Conservation (phyloP, 225 moss, liverwort and hornwort genomes). For the Pseudisothecium myosuroides region DNA sequence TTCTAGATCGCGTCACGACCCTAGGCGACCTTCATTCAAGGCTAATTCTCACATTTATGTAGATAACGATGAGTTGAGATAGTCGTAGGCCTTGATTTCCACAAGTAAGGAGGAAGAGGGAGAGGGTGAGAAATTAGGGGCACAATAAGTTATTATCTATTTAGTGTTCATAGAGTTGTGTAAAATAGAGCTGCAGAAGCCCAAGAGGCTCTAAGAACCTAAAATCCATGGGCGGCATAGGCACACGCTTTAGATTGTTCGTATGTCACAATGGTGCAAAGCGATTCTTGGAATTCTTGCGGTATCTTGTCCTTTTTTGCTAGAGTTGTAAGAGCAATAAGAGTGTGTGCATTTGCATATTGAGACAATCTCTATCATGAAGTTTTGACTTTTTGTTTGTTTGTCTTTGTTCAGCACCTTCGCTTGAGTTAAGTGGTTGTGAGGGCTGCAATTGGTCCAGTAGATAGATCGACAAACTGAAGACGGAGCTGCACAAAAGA, state of each 20-base stretch:
- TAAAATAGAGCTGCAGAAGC: neutral
- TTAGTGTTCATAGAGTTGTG: neutral
- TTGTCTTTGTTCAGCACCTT: neutral
- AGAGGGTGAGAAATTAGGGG: neutral
- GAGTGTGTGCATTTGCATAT: too few species aligned
- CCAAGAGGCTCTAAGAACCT: neutral
- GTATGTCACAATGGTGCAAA: neutral
- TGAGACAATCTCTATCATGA: neutral
- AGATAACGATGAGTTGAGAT: conserved; percentile 26
- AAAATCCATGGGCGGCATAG: neutral
- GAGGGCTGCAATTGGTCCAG: neutral
- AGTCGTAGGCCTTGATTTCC: neutral
- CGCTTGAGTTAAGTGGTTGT: neutral
- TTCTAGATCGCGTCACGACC: conserved; percentile 1
- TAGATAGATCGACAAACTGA: neutral
- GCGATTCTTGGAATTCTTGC: neutral
- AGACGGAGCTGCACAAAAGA: neutral
- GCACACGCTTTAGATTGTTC: neutral
- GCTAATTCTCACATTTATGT: conserved; percentile 7
- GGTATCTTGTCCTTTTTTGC: neutral
- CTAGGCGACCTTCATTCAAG: conserved; percentile 3
- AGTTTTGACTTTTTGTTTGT: neutral
- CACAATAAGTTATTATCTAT: neutral
- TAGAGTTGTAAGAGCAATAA: neutral
- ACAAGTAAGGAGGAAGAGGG: neutral